Evolutionary conservation across 768 basidiomycete species (phyloP), one percentile per base, ranked within the genome.

Genomic region (Crucibulum laeve): DNA sequence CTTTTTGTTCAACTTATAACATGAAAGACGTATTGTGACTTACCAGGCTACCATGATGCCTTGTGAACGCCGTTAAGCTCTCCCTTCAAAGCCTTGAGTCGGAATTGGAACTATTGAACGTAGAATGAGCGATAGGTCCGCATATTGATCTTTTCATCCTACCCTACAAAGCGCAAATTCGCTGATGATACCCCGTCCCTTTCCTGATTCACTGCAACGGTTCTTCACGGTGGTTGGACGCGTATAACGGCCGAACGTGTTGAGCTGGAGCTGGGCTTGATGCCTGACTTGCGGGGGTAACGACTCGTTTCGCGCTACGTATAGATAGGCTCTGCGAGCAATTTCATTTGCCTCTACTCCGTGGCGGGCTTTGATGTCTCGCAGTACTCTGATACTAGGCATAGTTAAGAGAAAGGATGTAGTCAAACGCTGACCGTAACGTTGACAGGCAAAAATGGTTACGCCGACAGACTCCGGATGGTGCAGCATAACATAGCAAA

Each of bases 181-280:
- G 57, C 84, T 82, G 52, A 97, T 86, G 24, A 96, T 71, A 42
- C 93, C 95, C 47, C 91, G 76, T 5, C 91, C 92, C 46, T 82
- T 74, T 1, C 95, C 95, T 6, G 89, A 82, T 62, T 86, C 89
- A 15, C 74, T 67, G 54, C 95, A 98, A 21, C 94, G 74, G 60
- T 93, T 92, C 70, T 91, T 93, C 24, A 96, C 87, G 2, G 82
- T 83, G 11, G 83, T 82, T n/a, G 90, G 87, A 28, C 89, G 81
- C 0, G 89, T 85, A 60, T 91, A 84, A 19, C 79, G 76, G 38
- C 79, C 83, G 54, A 96, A 90, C 4, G 84, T 81, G 64, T 95
- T 95, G 39, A 96, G 73, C 57, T 96, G 92, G 48, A 98, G 68
- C 62, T 96, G 93, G 13, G 95, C 95, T 52, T 93, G 89, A 61